phyloP scores from a whole-genome alignment of 441 rosid species.

The Erodium chrysanthum region DNA sequence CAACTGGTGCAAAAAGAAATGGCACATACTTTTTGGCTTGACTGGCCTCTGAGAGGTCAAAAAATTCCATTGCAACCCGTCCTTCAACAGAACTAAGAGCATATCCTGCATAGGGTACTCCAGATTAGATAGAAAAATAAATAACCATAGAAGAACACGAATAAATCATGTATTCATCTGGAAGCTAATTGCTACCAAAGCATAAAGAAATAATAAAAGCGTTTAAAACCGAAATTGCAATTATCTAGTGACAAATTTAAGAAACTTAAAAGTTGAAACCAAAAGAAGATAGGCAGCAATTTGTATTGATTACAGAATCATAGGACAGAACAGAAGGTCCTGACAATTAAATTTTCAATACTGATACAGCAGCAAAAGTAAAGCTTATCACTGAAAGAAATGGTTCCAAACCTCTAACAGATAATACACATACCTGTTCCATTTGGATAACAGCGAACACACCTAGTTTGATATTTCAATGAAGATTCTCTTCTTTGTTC shows the following conservation, averaged over 20 bases:
- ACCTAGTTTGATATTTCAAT: slow-evolving; percentile 87
- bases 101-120: slow-evolving; percentile 50
- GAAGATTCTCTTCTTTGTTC: slow-evolving; percentile 96
- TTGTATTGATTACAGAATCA: neutral
- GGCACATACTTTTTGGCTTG: slow-evolving; percentile 77
- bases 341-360: neutral
- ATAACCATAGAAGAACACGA: neutral
- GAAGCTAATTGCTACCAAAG: neutral
- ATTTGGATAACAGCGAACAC: slow-evolving; percentile 90
- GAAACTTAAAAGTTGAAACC: neutral
- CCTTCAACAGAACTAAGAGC: slow-evolving; percentile 95
- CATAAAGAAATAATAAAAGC: neutral
- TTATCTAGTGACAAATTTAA: neutral
- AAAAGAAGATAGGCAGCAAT: neutral
- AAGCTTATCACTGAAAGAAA: neutral
- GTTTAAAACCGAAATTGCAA: neutral
- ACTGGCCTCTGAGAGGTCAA: slow-evolving; percentile 80
- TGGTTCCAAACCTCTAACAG: neutral
- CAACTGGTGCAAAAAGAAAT: neutral
- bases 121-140: slow-evolving; percentile 12
- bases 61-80: slow-evolving; percentile 89
- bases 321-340: neutral
- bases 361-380: neutral
- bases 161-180: neutral
- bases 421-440: slow-evolving; percentile 54